Conservation (phyloP, 352 stramenopile species). For the Peronospora tabacina region DNA sequence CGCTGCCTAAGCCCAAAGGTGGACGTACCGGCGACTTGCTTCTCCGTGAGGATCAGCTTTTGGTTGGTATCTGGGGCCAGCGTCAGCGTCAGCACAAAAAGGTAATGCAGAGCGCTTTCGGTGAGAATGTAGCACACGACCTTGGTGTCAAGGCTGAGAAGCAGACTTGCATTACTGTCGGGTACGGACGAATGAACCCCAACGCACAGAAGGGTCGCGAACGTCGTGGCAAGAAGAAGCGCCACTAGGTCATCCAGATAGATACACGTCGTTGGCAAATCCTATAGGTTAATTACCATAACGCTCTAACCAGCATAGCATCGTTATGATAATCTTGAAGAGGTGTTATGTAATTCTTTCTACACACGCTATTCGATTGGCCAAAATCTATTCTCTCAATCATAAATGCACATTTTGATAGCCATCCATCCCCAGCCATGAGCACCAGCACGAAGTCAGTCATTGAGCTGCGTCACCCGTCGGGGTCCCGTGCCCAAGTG, state of each 20-base stretch:
- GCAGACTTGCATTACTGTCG: constrained; percentile 85
- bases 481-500: constrained; percentile 65
- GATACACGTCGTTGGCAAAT: not conserved
- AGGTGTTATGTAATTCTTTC: too few species aligned
- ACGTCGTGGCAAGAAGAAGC: constrained; percentile 96
- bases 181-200: constrained; percentile 93
- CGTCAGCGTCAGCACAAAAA: constrained; percentile 88
- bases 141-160: constrained; percentile 90
- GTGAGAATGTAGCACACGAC: constrained; percentile 90
- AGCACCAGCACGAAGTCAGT: constrained; percentile 23
- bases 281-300: not conserved
- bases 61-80: constrained; percentile 95
- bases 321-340: too few species aligned
- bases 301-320: too few species aligned
- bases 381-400: too few species aligned
- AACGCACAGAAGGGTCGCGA: constrained; percentile 95
- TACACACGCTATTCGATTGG: too few species aligned
- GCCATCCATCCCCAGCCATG: constrained; percentile 10
- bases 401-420: too few species aligned
- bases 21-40: constrained; percentile 92
- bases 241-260: constrained; percentile 36
- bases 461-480: constrained; percentile 54
- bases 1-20: constrained; percentile 92
- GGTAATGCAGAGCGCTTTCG: constrained; percentile 91
- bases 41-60: constrained; percentile 95